Conservation (phyloP, 1,139 yeast genomes). For the Yamadazyma sp. region DNA sequence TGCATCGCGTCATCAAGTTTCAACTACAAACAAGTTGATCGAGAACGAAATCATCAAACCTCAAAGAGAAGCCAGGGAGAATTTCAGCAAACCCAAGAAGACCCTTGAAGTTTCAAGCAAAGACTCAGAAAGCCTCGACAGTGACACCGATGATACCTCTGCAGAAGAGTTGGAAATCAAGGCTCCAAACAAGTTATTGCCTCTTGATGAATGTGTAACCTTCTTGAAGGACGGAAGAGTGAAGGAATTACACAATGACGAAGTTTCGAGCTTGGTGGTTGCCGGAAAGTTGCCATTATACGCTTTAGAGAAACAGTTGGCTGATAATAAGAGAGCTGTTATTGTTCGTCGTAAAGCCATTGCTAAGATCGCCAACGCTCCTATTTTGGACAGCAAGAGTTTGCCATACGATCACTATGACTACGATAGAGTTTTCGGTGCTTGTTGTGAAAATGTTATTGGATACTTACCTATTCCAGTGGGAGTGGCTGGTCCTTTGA, state of each 20-base stretch:
- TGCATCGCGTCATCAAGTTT: slow-evolving; percentile 62
- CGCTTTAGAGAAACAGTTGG: slow-evolving; percentile 89
- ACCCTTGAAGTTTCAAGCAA: slow-evolving; percentile 7
- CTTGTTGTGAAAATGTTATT: slow-evolving; percentile 97
- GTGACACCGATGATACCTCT: slow-evolving; percentile 14
- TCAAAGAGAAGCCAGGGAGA: slow-evolving; percentile 9
- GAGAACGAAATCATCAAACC: slow-evolving; percentile 40
- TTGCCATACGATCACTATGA: slow-evolving; percentile 85
- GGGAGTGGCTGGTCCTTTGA: slow-evolving; percentile 96
- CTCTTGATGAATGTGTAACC: slow-evolving; percentile 64
- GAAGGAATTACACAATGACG: slow-evolving; percentile 64
- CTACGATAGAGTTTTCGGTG: slow-evolving; percentile 95
- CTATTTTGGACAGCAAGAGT: slow-evolving; percentile 67
- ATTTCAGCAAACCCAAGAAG: slow-evolving; percentile 4
- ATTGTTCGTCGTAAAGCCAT: slow-evolving; percentile 88
- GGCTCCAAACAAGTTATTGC: slow-evolving; percentile 22
- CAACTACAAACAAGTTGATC: slow-evolving; percentile 44
- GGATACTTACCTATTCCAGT: slow-evolving; percentile 96
- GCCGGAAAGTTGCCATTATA: slow-evolving; percentile 85
- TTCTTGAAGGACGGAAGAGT: slow-evolving; percentile 73
- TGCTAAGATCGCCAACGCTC: slow-evolving; percentile 78
- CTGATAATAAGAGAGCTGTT: slow-evolving; percentile 88
- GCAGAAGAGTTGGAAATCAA: slow-evolving; percentile 22
- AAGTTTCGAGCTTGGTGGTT: slow-evolving; percentile 68
- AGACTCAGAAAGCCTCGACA: slow-evolving; percentile 7